Evolutionary conservation across 345 rosid species (phyloP).

Genomic region (Sisymbrium altissimum): DNA sequence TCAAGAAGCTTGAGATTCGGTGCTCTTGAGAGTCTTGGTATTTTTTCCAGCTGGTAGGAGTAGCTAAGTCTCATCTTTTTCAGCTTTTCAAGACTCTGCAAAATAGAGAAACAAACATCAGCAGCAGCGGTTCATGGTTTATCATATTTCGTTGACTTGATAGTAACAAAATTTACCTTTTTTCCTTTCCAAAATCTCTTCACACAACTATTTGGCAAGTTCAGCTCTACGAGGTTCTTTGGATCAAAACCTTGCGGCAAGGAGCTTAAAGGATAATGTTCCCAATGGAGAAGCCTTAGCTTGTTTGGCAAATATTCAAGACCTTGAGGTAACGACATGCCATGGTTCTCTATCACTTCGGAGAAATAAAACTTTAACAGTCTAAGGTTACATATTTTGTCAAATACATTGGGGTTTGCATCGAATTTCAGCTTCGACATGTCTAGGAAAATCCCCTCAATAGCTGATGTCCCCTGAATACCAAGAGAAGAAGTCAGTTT

Average conservation of each 20-base stretch:
- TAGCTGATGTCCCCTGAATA: slow-evolving; percentile 32
- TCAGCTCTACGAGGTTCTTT: slow-evolving; percentile 27
- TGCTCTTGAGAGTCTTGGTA: slow-evolving; percentile 28
- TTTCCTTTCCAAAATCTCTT: slow-evolving; percentile 32
- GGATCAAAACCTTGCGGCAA: slow-evolving; percentile 29
- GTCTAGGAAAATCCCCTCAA: slow-evolving; percentile 33
- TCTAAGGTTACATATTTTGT: slow-evolving; percentile 26
- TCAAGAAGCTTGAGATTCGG: slow-evolving; percentile 24
- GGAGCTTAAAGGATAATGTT: slow-evolving; percentile 21
- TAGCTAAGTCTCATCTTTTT: slow-evolving; percentile 19
- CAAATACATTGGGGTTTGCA: not conserved
- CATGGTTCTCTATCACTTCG: not conserved
- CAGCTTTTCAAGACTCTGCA: slow-evolving; percentile 23
- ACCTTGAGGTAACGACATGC: not conserved
- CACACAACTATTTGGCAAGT: slow-evolving; percentile 4
- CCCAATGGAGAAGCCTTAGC: slow-evolving; percentile 33
- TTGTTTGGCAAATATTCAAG: slow-evolving; percentile 18
- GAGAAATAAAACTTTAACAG: slow-evolving; percentile 10
- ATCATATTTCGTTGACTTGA: not conserved
- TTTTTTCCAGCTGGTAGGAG: slow-evolving; percentile 7
- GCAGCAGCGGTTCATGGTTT: not conserved
- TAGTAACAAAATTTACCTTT: not conserved
- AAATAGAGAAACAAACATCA: not conserved
- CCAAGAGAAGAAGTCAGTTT: not conserved
- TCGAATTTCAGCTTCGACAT: not conserved